Evolutionary conservation across 306 rosid species (phyloP).

Genomic region (Cercis canadensis): DNA sequence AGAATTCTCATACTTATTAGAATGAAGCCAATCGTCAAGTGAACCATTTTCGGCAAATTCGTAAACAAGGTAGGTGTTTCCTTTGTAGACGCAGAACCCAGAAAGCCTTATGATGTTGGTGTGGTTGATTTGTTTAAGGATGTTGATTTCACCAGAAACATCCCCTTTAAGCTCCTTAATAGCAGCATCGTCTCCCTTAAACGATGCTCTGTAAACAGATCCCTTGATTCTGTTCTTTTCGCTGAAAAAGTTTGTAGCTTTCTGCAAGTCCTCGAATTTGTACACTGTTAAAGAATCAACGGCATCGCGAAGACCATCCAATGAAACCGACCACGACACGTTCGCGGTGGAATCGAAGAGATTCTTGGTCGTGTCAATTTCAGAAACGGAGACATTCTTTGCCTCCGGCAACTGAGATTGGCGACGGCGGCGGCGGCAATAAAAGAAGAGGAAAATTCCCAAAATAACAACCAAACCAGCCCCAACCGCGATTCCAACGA

Average conservation of each 20-base stretch:
- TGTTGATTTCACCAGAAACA: slow-evolving; percentile 65
- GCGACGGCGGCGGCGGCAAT: not conserved
- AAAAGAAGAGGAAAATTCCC: too few relatives aligned
- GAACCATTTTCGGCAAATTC: slow-evolving; percentile 71
- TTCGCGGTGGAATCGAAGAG: slow-evolving; percentile 1
- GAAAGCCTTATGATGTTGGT: slow-evolving; percentile 74
- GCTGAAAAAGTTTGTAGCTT: slow-evolving; percentile 54
- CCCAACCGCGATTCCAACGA: too few relatives aligned
- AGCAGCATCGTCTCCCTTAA: slow-evolving; percentile 78
- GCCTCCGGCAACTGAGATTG: not conserved
- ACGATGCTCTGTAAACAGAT: slow-evolving; percentile 63
- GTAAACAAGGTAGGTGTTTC: slow-evolving; percentile 71
- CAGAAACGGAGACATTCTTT: slow-evolving; percentile 22
- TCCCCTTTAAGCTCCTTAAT: slow-evolving; percentile 72
- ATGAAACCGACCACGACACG: slow-evolving; percentile 48
- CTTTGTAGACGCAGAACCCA: slow-evolving; percentile 69
- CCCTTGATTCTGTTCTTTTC: slow-evolving; percentile 61
- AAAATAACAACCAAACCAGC: too few relatives aligned
- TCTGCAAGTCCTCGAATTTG: slow-evolving; percentile 53
- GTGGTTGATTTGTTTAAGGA: slow-evolving; percentile 70
- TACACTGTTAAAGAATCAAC: slow-evolving; percentile 64
- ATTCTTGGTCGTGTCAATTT: slow-evolving; percentile 12
- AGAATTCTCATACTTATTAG: slow-evolving; percentile 6
- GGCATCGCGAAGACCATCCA: slow-evolving; percentile 55
- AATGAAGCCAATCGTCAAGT: slow-evolving; percentile 58